Percentiles rank a stretch among this genome's conserved stretches.
phyloP scores from a whole-genome alignment of 768 basidiomycete species.

The Suillus spraguei region DNA sequence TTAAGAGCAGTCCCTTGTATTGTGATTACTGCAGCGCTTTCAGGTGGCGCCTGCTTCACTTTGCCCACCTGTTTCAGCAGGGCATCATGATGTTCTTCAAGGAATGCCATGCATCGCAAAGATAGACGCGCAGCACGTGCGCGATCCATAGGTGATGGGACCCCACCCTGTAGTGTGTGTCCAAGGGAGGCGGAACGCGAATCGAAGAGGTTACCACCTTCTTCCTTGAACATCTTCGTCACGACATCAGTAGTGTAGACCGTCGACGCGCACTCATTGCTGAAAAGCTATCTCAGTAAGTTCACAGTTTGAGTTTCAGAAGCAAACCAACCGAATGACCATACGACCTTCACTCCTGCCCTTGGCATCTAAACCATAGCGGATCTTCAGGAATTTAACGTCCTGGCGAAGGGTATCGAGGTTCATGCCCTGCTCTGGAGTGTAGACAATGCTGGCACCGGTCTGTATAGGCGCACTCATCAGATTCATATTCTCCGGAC shows the following conservation, averaged over 20 bases:
- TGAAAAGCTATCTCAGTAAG: conserved; percentile 30
- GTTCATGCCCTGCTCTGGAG: conserved; percentile 87
- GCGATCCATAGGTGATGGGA: conserved; percentile 94
- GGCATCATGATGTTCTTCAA: conserved; percentile 75
- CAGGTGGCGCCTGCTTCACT: conserved; percentile 54
- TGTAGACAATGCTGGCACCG: conserved; percentile 92
- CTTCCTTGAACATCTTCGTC: conserved; percentile 93
- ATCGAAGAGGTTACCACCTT: conserved; percentile 91
- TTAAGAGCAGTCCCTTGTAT: conserved; percentile 81
- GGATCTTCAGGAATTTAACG: conserved; percentile 83
- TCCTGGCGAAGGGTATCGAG: conserved; percentile 82
- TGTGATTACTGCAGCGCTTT: conserved; percentile 87
- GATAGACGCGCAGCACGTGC: conserved; percentile 88
- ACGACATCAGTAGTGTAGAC: conserved; percentile 93
- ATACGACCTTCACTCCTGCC: conserved; percentile 93
- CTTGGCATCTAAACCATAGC: conserved; percentile 83
- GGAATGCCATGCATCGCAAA: conserved; percentile 91
- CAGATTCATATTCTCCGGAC: not conserved
- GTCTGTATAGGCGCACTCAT: conserved; percentile 47
- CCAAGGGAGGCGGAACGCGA: conserved; percentile 94
- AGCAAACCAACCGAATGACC: conserved; percentile 73
- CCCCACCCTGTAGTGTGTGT: conserved; percentile 95
- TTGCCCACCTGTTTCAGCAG: conserved; percentile 55
- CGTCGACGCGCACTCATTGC: conserved; percentile 83
- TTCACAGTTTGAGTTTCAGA: not conserved